phyloP scores from a whole-genome alignment of 495 filamentous ascomycete species.

The Penicillium paxilli region DNA sequence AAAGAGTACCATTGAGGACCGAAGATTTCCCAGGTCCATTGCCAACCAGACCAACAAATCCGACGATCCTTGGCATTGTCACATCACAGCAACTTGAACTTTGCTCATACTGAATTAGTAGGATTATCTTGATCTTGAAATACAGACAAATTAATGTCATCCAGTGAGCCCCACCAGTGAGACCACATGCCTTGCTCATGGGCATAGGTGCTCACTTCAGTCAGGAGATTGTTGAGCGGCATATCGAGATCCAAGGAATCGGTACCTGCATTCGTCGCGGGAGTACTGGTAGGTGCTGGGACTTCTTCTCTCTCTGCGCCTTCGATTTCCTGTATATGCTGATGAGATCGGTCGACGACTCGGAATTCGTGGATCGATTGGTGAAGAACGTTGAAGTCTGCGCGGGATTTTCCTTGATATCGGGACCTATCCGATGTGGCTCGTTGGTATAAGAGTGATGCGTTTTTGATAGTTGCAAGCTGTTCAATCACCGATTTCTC shows the following conservation, averaged over 20 bases:
- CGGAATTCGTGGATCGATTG: slow-evolving; percentile 27
- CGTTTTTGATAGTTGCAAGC: slow-evolving; percentile 21
- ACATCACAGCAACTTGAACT: too few relatives aligned
- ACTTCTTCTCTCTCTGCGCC: slow-evolving; percentile 10
- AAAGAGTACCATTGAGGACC: too few relatives aligned
- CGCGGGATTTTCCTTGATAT: slow-evolving; percentile 21
- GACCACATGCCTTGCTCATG: slow-evolving; percentile 20
- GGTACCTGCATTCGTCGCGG: slow-evolving; percentile 1
- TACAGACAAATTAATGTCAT: not conserved
- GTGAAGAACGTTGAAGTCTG: slow-evolving; percentile 20
- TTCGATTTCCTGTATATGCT: slow-evolving; percentile 23
- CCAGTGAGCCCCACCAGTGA: slow-evolving; percentile 12
- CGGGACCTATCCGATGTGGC: slow-evolving; percentile 14
- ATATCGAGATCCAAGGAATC: slow-evolving; percentile 14
- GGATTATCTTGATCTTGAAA: not conserved
- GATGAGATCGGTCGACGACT: slow-evolving; percentile 18
- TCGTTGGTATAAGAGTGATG: slow-evolving; percentile 18
- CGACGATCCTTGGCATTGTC: too few relatives aligned
- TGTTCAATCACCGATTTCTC: not conserved
- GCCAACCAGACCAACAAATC: too few relatives aligned
- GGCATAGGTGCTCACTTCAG: slow-evolving; percentile 13
- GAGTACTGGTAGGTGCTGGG: slow-evolving; percentile 1
- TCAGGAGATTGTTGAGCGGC: slow-evolving; percentile 14
- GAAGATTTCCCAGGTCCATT: not conserved
- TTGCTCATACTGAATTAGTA: not conserved